Evolutionary conservation across 169 alveolate species (phyloP), one percentile per base, ranked within the genome.

Genomic region (Cryptosporidium sp.): DNA sequence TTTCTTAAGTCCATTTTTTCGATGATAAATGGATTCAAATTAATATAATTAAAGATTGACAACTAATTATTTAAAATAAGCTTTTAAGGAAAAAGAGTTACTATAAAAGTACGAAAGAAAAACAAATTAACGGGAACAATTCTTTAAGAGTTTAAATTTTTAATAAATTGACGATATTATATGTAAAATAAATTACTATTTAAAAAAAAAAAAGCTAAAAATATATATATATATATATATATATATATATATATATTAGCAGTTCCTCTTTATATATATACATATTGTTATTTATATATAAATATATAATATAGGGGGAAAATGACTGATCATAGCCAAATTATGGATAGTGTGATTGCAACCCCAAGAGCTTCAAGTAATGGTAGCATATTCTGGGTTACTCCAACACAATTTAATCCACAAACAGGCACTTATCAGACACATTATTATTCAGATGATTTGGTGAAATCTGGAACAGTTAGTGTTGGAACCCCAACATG

Each of bases 401-500:
- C 89, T 44, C 89, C 89, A 10, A 80, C 89, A 31, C 89, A 80
- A 65, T 80, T 42, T 80, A 80, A 80, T 45, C 89, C 89, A 26
- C 89, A 80, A 29, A 80, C 89, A 35, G 89, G 89, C n/a, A 80
- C 89, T 39, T 80, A 80, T 65, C 89, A 80, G 60, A 80, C 89
- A 44, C 89, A 80, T 39, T 80, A 80, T 80, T 80, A 80, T 42
- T 60, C 89, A 18, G 75, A 80, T 65, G 89, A 80, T 62, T 80
- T 80, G 69, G 89, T 80, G 5, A 80, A 65, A 26, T 80, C 89
- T 7, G 89, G 89, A 8, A 80, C 89, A 62, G 75, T 80, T 23
- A 80, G 80, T 37, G 89, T 80, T 29, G 89, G 89, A 1, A 80
- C 89, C 39, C 89, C 89, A 44, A 80, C 89, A 26, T 80, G 75